Conservation (phyloP, 306 rosid species). For the Pyrus communis region DNA sequence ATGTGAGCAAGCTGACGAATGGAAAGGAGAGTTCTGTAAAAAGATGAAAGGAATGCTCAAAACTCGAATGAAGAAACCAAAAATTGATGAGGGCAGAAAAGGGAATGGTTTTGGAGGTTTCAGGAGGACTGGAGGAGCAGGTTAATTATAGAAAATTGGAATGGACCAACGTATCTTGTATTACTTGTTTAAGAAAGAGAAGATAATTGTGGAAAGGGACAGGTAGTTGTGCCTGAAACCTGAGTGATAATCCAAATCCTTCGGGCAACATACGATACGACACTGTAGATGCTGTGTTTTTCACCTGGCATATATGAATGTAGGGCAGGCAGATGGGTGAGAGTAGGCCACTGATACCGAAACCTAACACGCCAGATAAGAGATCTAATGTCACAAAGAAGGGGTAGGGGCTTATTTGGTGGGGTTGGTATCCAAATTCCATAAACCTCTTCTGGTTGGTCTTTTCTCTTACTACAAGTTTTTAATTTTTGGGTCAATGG, state of each 20-base stretch:
- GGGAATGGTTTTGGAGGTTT: not conserved
- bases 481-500: too few relatives aligned
- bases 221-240: constrained; percentile 15
- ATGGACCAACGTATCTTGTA: not conserved
- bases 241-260: not conserved
- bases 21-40: not conserved
- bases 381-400: not conserved
- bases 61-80: constrained; percentile 3
- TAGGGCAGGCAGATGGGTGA: constrained; percentile 24
- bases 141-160: constrained; percentile 16
- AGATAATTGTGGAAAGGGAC: constrained; percentile 14
- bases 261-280: not conserved
- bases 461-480: not conserved
- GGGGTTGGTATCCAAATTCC: constrained; percentile 21
- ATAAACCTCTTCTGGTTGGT: not conserved
- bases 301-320: not conserved
- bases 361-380: constrained; percentile 20
- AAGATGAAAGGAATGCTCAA: not conserved
- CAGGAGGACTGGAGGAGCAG: constrained; percentile 7
- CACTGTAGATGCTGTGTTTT: not conserved
- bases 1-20: not conserved
- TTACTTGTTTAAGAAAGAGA: constrained; percentile 7
- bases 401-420: constrained; percentile 15
- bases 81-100: not conserved
- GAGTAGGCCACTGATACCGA: constrained; percentile 24